Percentiles rank a stretch among this genome's conserved stretches.
Conservation (phyloP, 169 alveolate genomes). For the Cryptosporidium parvum region DNA sequence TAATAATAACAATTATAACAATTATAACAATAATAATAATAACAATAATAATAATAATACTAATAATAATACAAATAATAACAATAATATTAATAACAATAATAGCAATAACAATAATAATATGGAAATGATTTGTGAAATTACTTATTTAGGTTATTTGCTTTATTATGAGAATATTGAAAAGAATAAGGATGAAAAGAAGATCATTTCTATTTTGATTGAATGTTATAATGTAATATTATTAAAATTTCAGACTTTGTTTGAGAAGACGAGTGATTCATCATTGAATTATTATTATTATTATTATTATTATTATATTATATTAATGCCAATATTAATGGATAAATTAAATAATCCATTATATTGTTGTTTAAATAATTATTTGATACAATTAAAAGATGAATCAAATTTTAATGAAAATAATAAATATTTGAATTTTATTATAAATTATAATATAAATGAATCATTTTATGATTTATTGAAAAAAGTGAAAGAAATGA, state of each 20-base stretch:
- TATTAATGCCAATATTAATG: constrained; percentile 37
- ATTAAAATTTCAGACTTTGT: constrained; percentile 5
- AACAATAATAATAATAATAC: background rate
- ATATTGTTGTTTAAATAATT: background rate
- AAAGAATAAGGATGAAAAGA: background rate
- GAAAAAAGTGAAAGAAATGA: background rate
- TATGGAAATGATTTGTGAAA: background rate
- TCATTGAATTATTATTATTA: no score
- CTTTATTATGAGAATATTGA: constrained; percentile 7
- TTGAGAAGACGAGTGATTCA: background rate
- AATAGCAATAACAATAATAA: background rate
- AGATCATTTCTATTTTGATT: background rate
- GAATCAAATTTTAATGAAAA: background rate
- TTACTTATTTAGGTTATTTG: constrained; percentile 8
- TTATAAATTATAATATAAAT: background rate
- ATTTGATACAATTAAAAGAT: background rate
- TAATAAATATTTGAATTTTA: background rate
- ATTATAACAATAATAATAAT: no score
- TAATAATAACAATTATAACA: no score
- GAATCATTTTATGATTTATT: constrained; percentile 26
- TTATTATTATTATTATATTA: constrained; percentile 11
- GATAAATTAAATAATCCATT: constrained; percentile 39
- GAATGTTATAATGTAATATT: constrained; percentile 13
- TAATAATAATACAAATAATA: no score
- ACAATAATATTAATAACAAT: no score